Percentiles rank a stretch among this genome's conserved stretches.
These are phyloP conservation scores for Spatholobus suberectus DNA, from an alignment of 306 rosid genomes.

Conservation along the genomic window DNA sequence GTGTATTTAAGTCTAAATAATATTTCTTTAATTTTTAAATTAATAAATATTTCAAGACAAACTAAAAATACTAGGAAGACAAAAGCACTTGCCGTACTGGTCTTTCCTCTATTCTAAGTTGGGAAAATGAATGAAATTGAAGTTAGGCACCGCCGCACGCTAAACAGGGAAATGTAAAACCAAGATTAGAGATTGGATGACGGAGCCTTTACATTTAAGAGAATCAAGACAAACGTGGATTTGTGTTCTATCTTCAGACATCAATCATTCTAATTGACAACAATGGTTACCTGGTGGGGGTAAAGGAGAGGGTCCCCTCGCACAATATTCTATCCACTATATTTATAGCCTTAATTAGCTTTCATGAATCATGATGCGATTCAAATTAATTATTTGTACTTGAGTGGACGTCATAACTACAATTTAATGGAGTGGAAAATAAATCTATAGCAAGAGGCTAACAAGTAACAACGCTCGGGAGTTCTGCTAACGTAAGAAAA, in stretches of 20 bases:
- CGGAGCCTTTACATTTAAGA: background rate
- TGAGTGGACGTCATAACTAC: background rate
- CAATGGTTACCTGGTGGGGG: background rate
- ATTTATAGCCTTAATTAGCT: background rate
- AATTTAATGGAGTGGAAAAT: background rate
- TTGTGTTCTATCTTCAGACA: background rate
- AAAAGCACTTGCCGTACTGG: background rate
- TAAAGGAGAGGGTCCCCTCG: background rate
- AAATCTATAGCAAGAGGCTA: background rate
- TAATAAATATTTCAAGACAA: background rate
- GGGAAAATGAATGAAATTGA: background rate
- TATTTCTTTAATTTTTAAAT: background rate
- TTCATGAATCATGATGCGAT: background rate
- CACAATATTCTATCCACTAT: background rate
- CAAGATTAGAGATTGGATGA: background rate
- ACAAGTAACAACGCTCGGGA: too few relatives aligned
- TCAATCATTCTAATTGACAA: conserved; percentile 7
- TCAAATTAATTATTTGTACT: background rate
- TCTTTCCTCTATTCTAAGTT: background rate
- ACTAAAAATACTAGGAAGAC: background rate
- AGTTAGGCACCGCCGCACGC: background rate
- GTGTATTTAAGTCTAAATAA: too few relatives aligned
- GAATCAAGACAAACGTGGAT: background rate
- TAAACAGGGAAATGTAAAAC: background rate
- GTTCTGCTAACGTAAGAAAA: too few relatives aligned